Conservation (phyloP, 169 alveolate species). For the Plasmodium malariae region DNA sequence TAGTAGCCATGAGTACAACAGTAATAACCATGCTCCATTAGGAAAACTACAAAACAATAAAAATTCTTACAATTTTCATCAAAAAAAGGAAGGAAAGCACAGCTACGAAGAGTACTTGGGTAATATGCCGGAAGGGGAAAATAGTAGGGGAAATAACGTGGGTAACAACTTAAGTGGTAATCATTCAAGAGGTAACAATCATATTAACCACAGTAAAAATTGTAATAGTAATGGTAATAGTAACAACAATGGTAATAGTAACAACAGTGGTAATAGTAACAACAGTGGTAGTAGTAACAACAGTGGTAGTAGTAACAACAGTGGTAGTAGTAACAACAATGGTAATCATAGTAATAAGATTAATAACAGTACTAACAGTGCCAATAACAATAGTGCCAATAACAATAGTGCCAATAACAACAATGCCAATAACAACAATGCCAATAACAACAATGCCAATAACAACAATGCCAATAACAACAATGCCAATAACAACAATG, state of each 20-base stretch:
- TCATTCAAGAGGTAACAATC: too few species aligned
- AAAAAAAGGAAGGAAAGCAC: slow-evolving; percentile 32
- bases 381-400: too few species aligned
- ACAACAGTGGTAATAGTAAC: not conserved
- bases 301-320: not conserved
- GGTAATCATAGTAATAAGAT: too few species aligned
- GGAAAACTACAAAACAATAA: not conserved
- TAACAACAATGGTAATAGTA: not conserved
- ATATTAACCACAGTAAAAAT: too few species aligned
- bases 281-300: not conserved
- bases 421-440: too few species aligned
- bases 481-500: too few species aligned
- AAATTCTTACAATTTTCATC: not conserved
- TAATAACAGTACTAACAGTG: too few species aligned
- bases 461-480: too few species aligned
- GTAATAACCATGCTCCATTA: not conserved
- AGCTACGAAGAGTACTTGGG: slow-evolving; percentile 20
- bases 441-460: too few species aligned
- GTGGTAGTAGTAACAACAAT: too few species aligned
- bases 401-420: too few species aligned
- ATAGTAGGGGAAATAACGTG: not conserved
- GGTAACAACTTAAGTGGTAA: too few species aligned
- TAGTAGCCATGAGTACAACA: not conserved
- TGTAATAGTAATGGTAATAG: not conserved
- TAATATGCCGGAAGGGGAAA: slow-evolving; percentile 6